Evolutionary conservation across 2,329 filamentous ascomycete species (phyloP).

Genomic region (Pestalotiopsis sp.): DNA sequence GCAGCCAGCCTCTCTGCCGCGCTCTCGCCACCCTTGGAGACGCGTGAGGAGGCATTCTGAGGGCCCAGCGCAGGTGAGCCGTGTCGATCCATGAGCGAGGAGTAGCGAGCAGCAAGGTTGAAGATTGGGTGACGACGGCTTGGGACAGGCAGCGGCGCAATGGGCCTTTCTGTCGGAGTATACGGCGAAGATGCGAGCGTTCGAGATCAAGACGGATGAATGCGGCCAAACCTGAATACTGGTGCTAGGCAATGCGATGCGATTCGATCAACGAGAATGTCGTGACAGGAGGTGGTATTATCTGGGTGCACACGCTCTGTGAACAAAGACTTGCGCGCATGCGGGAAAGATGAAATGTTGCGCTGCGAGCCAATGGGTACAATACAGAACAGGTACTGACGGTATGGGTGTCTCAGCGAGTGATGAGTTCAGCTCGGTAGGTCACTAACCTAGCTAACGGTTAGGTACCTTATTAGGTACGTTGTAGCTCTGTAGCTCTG

Average conservation of each 20-base stretch:
- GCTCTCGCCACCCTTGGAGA: slow-evolving; percentile 53
- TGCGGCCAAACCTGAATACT: too few species aligned
- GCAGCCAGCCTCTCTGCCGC: slow-evolving; percentile 70
- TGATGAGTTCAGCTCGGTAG: too few species aligned
- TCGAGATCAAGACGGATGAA: too few species aligned
- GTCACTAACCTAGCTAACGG: too few species aligned
- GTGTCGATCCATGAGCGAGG: slow-evolving; percentile 50
- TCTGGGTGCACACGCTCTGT: too few species aligned
- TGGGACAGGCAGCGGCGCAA: too few species aligned
- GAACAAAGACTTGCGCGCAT: not conserved
- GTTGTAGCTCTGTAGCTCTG: not conserved
- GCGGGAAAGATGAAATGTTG: not conserved
- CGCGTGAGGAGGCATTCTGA: slow-evolving; percentile 50
- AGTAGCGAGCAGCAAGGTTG: not conserved
- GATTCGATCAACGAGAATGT: too few species aligned
- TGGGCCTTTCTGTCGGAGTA: not conserved
- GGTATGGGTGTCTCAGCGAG: not conserved
- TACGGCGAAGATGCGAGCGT: not conserved
- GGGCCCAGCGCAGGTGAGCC: slow-evolving; percentile 54
- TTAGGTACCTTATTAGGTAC: not conserved
- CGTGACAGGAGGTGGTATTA: too few species aligned
- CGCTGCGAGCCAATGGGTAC: not conserved
- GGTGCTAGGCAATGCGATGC: too few species aligned
- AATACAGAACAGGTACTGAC: not conserved
- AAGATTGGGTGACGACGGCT: not conserved